These are phyloP conservation scores for Cystobasidium sp. DNA, from an alignment of 1,284 basidiomycete genomes.

Conservation along the genomic window DNA sequence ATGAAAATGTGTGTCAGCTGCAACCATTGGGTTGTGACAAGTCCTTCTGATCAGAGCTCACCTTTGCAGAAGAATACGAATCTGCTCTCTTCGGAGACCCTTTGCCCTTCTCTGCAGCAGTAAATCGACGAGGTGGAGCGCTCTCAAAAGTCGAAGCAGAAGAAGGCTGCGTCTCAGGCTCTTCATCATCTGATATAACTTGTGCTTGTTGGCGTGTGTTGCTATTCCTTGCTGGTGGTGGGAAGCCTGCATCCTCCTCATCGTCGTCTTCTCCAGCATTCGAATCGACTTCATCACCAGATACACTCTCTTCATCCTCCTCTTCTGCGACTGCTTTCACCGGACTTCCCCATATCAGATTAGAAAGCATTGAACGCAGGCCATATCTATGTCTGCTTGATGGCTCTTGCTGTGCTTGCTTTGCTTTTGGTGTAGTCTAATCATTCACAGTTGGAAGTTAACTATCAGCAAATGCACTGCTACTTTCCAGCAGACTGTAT, in stretches of 20 bases:
- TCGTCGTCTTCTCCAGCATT: neutral
- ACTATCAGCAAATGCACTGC: neutral
- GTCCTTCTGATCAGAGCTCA: neutral
- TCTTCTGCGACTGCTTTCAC: slow-evolving; percentile 23
- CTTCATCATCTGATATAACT: slow-evolving; percentile 31
- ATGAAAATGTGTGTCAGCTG: neutral
- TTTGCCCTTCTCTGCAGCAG: slow-evolving; percentile 42
- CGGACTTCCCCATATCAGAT: slow-evolving; percentile 37
- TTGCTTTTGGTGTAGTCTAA: slow-evolving; percentile 6
- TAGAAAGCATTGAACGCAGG: slow-evolving; percentile 40
- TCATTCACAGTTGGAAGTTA: no score
- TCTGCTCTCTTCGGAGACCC: slow-evolving; percentile 19
- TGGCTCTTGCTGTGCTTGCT: slow-evolving; percentile 25
- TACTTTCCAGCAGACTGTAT: neutral
- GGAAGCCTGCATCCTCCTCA: slow-evolving; percentile 1
- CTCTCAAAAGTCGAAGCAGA: neutral
- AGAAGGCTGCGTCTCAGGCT: neutral
- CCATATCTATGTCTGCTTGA: slow-evolving; percentile 24
- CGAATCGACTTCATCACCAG: neutral
- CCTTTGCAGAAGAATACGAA: neutral
- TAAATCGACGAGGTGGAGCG: slow-evolving; percentile 16
- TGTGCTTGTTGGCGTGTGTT: neutral
- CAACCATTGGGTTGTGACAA: neutral
- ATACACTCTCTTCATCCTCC: slow-evolving; percentile 12
- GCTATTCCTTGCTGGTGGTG: neutral